Percentiles rank a stretch among this genome's conserved stretches.
Conservation (phyloP, 2,329 filamentous ascomycete genomes). For the Colletotrichum chlorophyti region DNA sequence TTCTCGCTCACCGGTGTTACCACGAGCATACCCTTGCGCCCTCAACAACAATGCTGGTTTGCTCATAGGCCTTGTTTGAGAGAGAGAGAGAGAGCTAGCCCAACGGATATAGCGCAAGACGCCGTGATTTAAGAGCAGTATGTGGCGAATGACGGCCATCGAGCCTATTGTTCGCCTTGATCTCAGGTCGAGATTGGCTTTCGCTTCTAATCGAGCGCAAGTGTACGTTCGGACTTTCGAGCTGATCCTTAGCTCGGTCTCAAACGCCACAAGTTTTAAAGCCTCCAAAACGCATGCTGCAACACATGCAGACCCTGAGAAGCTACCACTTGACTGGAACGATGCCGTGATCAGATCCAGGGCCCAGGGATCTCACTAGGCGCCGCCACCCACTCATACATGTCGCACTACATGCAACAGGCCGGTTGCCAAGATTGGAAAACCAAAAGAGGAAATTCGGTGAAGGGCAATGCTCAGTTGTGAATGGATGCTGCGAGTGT, state of each 20-base stretch:
- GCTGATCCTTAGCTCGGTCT: not conserved
- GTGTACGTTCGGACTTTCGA: not conserved
- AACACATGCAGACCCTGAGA: constrained; percentile 4
- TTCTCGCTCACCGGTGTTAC: not conserved
- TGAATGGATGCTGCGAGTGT: not conserved
- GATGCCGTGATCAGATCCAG: constrained; percentile 15
- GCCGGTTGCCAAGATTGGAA: not conserved
- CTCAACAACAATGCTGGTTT: too few species aligned
- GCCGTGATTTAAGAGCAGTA: too few species aligned
- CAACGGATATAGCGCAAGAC: too few species aligned
- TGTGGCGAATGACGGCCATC: too few species aligned
- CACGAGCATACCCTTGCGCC: too few species aligned
- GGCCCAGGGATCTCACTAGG: not conserved
- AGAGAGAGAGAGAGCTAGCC: too few species aligned
- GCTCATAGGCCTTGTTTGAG: too few species aligned
- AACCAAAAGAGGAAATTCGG: not conserved
- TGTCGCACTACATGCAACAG: not conserved
- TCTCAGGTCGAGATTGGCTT: too few species aligned
- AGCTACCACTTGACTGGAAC: constrained; percentile 22
- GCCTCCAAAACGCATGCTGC: not conserved
- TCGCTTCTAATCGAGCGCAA: too few species aligned
- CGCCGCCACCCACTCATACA: not conserved
- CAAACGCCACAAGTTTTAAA: not conserved
- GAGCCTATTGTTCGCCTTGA: too few species aligned
- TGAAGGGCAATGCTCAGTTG: not conserved